Conservation (phyloP, 2,329 filamentous ascomycete genomes). For the Sclerotinia glacialis region DNA sequence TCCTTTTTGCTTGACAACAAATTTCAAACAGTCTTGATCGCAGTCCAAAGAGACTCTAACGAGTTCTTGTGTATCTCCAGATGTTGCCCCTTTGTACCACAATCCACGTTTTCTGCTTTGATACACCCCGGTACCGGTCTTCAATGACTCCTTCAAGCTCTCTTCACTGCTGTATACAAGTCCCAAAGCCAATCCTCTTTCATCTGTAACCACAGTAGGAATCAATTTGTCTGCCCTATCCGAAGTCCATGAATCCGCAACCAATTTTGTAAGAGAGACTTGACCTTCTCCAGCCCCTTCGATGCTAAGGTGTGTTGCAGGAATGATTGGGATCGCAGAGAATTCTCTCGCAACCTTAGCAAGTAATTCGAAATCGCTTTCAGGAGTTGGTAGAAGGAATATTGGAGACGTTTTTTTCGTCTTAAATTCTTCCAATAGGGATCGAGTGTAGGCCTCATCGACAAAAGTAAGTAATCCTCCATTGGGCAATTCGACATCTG, state of each 20-base stretch:
- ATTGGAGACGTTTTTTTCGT: conserved; percentile 36
- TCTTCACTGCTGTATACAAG: conserved; percentile 93
- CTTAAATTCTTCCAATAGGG: conserved; percentile 31
- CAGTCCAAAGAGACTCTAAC: conserved; percentile 84
- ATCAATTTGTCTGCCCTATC: conserved; percentile 82
- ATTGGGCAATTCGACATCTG: conserved; percentile 32
- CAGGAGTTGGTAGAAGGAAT: conserved; percentile 29
- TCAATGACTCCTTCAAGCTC: conserved; percentile 82
- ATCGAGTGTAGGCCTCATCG: conserved; percentile 43
- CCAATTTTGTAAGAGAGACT: conserved; percentile 66
- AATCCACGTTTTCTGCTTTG: conserved; percentile 92
- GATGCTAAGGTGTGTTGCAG: conserved; percentile 67
- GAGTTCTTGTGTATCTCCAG: conserved; percentile 89
- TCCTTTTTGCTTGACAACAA: conserved; percentile 85
- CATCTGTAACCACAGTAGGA: conserved; percentile 87
- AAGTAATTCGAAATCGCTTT: conserved; percentile 28
- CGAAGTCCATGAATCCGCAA: conserved; percentile 72
- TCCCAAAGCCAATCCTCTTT: conserved; percentile 78
- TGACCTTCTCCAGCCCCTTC: conserved; percentile 55
- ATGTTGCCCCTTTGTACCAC: conserved; percentile 95
- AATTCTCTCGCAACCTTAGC: conserved; percentile 31
- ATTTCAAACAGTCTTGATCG: conserved; percentile 88
- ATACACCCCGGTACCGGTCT: conserved; percentile 78
- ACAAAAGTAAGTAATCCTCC: conserved; percentile 40
- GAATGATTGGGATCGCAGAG: conserved; percentile 67